Base-by-base conservation (phyloP, 1,139 yeast species). In the Zygoascus sp. region DNA sequence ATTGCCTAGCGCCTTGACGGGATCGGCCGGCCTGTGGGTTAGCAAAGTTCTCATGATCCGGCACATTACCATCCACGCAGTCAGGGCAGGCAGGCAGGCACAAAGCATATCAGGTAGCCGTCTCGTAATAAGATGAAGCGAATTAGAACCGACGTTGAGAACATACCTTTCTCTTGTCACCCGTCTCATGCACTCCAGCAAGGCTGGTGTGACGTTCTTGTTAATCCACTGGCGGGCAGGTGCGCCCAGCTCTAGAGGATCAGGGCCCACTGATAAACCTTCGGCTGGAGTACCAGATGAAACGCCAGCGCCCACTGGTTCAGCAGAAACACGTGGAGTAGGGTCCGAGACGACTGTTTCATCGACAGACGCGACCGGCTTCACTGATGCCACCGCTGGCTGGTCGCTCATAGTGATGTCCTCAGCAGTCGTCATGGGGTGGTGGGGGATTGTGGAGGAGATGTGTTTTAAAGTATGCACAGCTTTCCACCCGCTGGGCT, bases 211-310 rank as follows among this genome's bases (percentile, higher is more conserved):
- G 36, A 90, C 74, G 49, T 83, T 73, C 53, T 78, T 72, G 61
- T 89, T 87, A 51, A 90, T 71, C 73, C 89, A 90, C 56, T 75
- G 79, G 55, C 97, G 76, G 2, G 88, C 73, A 1, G 87, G 80
- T 0, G 95, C 85, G 0, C 96, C 97, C 10, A 34, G 44, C 13
- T 22, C 19, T 2, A 37, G 22, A 13, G 46, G 46, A 28, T 27
- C 20, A n/a, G 34, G 34, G 1, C 41, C 46, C 19, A 21, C 40
- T 11, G 46, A 20, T 13, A 36, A 9, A 32, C 28, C 28, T n/a
- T 19, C 36, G 2, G 43, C 13, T 7, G 32, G 41, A 15, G 20
- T 15, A 4, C n/a, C 36, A 11, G 35, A 20, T 15, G 30, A 13
- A 19, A 27, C 22, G n/a, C n/a, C n/a, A n/a, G 23, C 37, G 11